phyloP scores from a whole-genome alignment of 192 early-diverging fungal genomes.

The Thamnidium elegans region DNA sequence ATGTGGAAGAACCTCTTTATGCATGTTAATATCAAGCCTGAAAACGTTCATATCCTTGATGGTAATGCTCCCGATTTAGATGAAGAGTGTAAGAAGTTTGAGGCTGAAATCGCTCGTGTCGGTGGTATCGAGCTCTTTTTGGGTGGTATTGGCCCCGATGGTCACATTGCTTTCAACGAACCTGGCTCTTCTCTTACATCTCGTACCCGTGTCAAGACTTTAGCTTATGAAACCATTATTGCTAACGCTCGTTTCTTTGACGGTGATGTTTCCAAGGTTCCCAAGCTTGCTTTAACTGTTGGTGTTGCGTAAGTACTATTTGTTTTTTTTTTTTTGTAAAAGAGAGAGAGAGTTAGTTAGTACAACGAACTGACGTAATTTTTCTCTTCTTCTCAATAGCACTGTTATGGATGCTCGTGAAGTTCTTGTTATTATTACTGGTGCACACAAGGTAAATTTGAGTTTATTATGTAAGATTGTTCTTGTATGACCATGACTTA shows the following conservation, averaged over 20 bases:
- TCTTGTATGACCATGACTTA: conserved; percentile 8
- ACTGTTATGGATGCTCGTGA: conserved; percentile 86
- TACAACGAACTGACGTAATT: conserved; percentile 6
- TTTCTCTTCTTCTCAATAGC: conserved; percentile 27
- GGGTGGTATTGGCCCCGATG: conserved; percentile 86
- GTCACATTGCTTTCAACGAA: conserved; percentile 90
- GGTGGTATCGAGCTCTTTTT: conserved; percentile 87
- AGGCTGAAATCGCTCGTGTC: conserved; percentile 71
- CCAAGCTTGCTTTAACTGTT: conserved; percentile 81
- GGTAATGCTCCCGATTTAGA: conserved; percentile 80
- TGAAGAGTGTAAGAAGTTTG: conserved; percentile 72
- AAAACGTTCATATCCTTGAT: conserved; percentile 82
- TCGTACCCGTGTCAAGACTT: conserved; percentile 79
- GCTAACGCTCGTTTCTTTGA: conserved; percentile 87
- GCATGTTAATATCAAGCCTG: conserved; percentile 79
- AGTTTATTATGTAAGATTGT: conserved; percentile 2
- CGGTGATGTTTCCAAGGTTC: conserved; percentile 75
- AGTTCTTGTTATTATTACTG: conserved; percentile 80
- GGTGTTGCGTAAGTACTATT: conserved; percentile 67
- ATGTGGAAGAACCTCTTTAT: conserved; percentile 87
- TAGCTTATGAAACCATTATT: conserved; percentile 83
- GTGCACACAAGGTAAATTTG: conserved; percentile 62
- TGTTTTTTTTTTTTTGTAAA: no score
- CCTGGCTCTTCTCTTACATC: conserved; percentile 80
- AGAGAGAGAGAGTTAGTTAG: background rate